Evolutionary conservation across 345 rosid genomes (phyloP).

Genomic region (Angophora floribunda): DNA sequence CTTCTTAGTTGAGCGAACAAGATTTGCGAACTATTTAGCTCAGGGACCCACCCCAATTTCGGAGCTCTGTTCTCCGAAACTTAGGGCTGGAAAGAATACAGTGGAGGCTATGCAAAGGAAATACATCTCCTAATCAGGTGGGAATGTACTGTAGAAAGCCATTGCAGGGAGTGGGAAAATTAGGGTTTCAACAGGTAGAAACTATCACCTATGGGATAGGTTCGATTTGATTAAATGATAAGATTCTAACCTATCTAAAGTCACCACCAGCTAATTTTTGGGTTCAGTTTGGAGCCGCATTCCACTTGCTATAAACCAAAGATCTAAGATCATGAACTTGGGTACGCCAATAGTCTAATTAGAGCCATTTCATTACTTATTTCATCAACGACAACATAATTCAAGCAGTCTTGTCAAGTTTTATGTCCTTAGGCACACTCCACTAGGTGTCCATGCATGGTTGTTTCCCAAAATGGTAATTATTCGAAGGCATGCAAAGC

Average conservation of each 20-base stretch:
- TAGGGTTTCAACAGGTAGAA: too few species aligned
- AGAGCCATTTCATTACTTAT: neutral
- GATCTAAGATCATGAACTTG: neutral
- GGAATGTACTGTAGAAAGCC: too few species aligned
- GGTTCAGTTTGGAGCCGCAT: neutral
- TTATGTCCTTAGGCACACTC: neutral
- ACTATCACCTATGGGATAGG: too few species aligned
- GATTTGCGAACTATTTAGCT: too few species aligned
- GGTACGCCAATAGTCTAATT: rapidly evolving
- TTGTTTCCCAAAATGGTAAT: neutral
- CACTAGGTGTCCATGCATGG: neutral
- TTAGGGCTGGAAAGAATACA: too few species aligned
- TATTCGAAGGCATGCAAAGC: neutral
- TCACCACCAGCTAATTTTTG: neutral
- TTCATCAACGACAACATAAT: rapidly evolving
- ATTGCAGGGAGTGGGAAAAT: too few species aligned
- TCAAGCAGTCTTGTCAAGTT: neutral
- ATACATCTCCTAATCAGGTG: too few species aligned
- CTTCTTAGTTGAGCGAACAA: too few species aligned
- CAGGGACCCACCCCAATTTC: too few species aligned
- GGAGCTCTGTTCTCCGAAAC: too few species aligned
- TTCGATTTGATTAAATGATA: neutral
- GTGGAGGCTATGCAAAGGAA: too few species aligned
- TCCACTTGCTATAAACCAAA: neutral
- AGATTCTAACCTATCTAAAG: neutral